Conservation (phyloP, 306 rosid species). For the Prosopis cineraria region DNA sequence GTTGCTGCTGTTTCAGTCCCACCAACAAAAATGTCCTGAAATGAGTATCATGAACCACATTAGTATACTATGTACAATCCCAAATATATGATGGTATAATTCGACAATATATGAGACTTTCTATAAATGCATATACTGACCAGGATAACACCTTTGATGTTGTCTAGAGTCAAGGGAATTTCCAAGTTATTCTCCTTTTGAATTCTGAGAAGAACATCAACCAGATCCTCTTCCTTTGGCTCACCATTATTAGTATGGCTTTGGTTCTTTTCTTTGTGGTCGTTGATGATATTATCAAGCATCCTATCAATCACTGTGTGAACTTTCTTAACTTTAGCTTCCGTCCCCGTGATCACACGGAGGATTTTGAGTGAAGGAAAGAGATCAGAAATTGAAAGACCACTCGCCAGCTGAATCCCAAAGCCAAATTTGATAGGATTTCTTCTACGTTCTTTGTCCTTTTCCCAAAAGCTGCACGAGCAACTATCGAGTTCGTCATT, state of each 20-base stretch:
- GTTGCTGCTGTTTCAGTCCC: neutral
- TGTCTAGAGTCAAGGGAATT: neutral
- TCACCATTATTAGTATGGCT: neutral
- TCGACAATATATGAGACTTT: too few species aligned
- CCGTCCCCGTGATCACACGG: conserved; percentile 9
- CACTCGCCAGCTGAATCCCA: neutral
- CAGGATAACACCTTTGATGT: conserved; percentile 26
- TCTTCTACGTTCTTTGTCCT: neutral
- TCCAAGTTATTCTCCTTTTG: neutral
- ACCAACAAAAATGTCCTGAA: neutral
- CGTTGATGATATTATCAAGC: conserved; percentile 17
- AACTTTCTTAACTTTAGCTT: neutral
- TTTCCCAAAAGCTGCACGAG: neutral
- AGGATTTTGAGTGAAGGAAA: neutral
- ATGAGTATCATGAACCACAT: neutral
- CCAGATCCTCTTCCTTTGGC: neutral
- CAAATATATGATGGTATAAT: too few species aligned
- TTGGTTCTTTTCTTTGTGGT: neutral
- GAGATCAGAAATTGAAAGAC: neutral
- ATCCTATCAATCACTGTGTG: neutral
- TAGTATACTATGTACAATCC: neutral
- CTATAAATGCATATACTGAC: too few species aligned
- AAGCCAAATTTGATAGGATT: neutral
- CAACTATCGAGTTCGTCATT: neutral
- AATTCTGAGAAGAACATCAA: conserved; percentile 9